Conservation (phyloP, 352 stramenopile species). For the Bremia lactucae region DNA sequence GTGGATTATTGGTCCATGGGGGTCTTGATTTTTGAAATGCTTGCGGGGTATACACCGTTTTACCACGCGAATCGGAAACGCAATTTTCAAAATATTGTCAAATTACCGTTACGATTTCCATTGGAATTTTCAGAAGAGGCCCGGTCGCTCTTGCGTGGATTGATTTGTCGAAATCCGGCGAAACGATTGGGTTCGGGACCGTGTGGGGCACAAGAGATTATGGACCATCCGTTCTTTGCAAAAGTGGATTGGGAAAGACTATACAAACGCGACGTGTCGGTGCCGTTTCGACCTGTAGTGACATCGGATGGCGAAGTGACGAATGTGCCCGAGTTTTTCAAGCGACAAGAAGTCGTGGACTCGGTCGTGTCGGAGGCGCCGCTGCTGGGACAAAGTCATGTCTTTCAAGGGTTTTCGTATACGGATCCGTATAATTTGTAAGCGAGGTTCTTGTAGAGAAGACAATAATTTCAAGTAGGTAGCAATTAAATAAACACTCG, state of each 20-base stretch:
- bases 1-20: slow-evolving; percentile 87
- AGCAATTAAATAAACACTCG: no score
- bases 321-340: slow-evolving; percentile 78
- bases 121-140: slow-evolving; percentile 70
- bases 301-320: slow-evolving; percentile 61
- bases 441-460: not conserved
- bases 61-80: slow-evolving; percentile 67
- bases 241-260: slow-evolving; percentile 69
- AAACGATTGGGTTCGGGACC: slow-evolving; percentile 66
- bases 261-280: slow-evolving; percentile 55
- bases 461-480: not conserved
- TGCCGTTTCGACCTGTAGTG: slow-evolving; percentile 58
- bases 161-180: slow-evolving; percentile 66
- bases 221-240: slow-evolving; percentile 78
- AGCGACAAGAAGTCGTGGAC: slow-evolving; percentile 65
- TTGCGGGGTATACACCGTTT: slow-evolving; percentile 70
- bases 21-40: slow-evolving; percentile 80
- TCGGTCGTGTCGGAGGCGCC: slow-evolving; percentile 46
- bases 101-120: slow-evolving; percentile 59
- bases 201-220: slow-evolving; percentile 63
- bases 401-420: slow-evolving; percentile 76
- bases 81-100: slow-evolving; percentile 85
- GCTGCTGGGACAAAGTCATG: slow-evolving; percentile 54
- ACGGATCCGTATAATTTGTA: slow-evolving; percentile 56
- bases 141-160: slow-evolving; percentile 50